These are phyloP conservation scores for Candida wancherniae DNA, from an alignment of 805 yeast genomes.

Conservation along the genomic window DNA sequence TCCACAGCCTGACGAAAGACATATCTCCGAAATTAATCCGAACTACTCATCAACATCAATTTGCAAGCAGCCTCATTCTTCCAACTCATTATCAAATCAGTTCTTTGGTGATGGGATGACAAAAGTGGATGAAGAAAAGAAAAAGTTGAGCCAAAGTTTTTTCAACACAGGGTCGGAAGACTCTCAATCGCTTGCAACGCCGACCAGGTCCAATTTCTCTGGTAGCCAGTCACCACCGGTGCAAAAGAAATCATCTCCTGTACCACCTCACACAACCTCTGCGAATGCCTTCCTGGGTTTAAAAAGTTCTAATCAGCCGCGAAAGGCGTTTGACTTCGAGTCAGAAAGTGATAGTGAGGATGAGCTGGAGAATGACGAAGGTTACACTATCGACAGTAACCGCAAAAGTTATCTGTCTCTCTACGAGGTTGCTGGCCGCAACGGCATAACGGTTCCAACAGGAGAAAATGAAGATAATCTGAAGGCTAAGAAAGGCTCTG, in stretches of 20 bases:
- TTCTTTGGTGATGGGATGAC: conserved; percentile 30
- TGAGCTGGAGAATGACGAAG: conserved; percentile 23
- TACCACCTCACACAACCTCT: conserved; percentile 41
- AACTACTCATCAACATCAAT: conserved; percentile 30
- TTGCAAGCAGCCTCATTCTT: conserved; percentile 40
- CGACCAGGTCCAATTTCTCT: conserved; percentile 5
- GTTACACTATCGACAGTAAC: conserved; percentile 11
- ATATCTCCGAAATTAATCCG: conserved; percentile 28
- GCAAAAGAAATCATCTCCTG: conserved; percentile 34
- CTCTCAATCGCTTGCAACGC: conserved; percentile 2
- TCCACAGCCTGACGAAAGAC: conserved; percentile 25
- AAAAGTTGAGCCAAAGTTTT: conserved; percentile 12
- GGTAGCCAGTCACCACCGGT: conserved; percentile 19
- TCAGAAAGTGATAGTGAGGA: conserved; percentile 34
- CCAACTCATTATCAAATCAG: conserved; percentile 35
- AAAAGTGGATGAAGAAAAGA: conserved; percentile 7
- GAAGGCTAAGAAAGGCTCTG: conserved; percentile 25
- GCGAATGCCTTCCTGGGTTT: conserved; percentile 37
- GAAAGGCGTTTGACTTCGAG: conserved; percentile 33
- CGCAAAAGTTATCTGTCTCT: conserved; percentile 40
- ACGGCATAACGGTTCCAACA: conserved; percentile 30
- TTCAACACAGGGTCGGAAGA: conserved; percentile 10
- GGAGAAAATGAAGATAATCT: conserved; percentile 18
- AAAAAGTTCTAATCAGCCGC: conserved; percentile 9
- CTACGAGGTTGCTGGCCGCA: conserved; percentile 48